phyloP scores from a whole-genome alignment of 192 early-diverging fungal genomes.

The Mortierella hygrophila region DNA sequence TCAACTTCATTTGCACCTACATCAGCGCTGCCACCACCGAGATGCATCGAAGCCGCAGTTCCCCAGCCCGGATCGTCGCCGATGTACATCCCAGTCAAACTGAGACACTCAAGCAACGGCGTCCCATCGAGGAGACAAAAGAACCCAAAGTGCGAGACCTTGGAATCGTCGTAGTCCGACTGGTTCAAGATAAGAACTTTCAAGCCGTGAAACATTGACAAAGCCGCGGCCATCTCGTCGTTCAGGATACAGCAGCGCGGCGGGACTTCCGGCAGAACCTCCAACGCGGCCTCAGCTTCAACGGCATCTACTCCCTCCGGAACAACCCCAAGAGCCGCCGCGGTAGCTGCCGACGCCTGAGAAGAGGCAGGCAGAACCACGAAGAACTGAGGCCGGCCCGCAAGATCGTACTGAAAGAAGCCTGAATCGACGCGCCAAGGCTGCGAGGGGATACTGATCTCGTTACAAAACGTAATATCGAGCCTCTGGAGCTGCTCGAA shows the following conservation, averaged over 20 bases:
- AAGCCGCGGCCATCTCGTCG: not conserved
- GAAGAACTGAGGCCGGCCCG: not conserved
- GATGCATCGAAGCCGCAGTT: too few species aligned
- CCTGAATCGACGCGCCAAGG: not conserved
- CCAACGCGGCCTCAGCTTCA: too few species aligned
- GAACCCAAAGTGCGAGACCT: not conserved
- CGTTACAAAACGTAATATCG: not conserved
- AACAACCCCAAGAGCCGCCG: too few species aligned
- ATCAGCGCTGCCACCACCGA: not conserved
- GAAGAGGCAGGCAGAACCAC: not conserved
- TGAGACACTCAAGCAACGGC: not conserved
- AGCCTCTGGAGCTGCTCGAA: not conserved
- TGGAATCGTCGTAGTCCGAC: not conserved
- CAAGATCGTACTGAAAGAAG: not conserved
- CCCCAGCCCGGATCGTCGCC: not conserved
- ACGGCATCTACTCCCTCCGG: too few species aligned
- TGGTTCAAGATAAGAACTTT: not conserved
- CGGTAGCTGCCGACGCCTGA: too few species aligned
- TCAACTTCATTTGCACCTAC: not conserved
- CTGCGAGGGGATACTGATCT: not conserved
- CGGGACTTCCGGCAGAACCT: not conserved
- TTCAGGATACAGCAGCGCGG: not conserved
- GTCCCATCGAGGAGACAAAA: not conserved
- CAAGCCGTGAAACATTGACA: not conserved
- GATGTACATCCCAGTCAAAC: not conserved